A percentile compares a stretch with the other conserved stretches of the same genome.
Conservation (phyloP, 331 rosid genomes). For the Malus hybrid region DNA sequence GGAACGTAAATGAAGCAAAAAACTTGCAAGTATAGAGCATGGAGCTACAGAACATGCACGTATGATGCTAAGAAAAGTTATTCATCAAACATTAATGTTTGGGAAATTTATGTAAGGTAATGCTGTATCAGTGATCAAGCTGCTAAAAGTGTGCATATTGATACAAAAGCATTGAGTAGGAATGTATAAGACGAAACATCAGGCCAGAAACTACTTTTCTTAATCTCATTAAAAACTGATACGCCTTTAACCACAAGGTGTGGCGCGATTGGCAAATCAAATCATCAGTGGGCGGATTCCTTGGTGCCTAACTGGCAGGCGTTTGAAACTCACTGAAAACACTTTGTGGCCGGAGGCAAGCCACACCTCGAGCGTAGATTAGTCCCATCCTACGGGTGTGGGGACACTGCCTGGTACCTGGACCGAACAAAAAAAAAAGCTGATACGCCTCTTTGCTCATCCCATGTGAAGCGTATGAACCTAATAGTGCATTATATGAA, state of each 20-base stretch:
- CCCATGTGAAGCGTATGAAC: slow-evolving; percentile 82
- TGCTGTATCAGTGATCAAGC: slow-evolving; percentile 37
- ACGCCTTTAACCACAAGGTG: not conserved
- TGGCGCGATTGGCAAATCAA: too few species aligned
- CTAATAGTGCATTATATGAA: slow-evolving; percentile 64
- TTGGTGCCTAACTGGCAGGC: too few species aligned
- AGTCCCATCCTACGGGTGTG: too few species aligned
- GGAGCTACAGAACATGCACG: too few species aligned
- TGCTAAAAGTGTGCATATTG: slow-evolving; percentile 79
- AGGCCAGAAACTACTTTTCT: slow-evolving; percentile 50
- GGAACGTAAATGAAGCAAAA: not conserved
- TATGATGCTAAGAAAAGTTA: not conserved
- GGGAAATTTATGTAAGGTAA: not conserved
- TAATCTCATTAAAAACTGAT: slow-evolving; percentile 58
- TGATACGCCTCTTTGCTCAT: slow-evolving; percentile 55
- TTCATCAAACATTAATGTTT: not conserved
- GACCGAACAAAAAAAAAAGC: too few species aligned
- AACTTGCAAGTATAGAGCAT: not conserved
- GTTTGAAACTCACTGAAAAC: too few species aligned
- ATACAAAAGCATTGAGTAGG: slow-evolving; percentile 79
- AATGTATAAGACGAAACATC: slow-evolving; percentile 89
- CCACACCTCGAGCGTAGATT: too few species aligned
- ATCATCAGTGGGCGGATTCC: too few species aligned
- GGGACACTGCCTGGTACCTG: too few species aligned
- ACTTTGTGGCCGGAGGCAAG: too few species aligned